Percentiles rank a stretch among this genome's conserved stretches.
Evolutionary conservation across 768 basidiomycete species (phyloP).

Genomic region (Russula lepida): DNA sequence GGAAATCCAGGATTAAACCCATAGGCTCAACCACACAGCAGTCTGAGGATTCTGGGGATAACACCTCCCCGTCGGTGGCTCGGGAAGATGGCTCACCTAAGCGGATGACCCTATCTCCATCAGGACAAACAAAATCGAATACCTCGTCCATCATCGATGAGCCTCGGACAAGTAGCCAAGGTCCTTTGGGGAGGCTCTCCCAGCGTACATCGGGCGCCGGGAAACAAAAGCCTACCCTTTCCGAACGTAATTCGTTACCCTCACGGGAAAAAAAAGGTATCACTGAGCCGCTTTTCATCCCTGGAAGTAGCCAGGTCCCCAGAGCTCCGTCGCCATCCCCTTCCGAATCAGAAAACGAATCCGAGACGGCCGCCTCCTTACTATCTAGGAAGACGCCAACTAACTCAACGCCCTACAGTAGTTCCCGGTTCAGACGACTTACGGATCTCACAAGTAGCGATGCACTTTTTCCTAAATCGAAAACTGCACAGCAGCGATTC

Average conservation of each 20-base stretch:
- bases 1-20: background rate
- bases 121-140: background rate
- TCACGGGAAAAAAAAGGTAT: background rate
- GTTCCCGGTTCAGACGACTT: slow-evolving; percentile 2
- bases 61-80: background rate
- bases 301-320: slow-evolving; percentile 17
- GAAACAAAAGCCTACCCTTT: background rate
- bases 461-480: slow-evolving; percentile 8
- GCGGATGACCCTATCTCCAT: slow-evolving; percentile 1
- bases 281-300: slow-evolving; percentile 13
- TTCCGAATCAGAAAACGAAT: slow-evolving; percentile 13
- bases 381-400: slow-evolving; percentile 3
- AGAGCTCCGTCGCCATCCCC: background rate
- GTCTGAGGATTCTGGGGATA: background rate
- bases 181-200: background rate
- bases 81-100: slow-evolving; percentile 3
- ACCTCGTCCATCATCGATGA: slow-evolving; percentile 3
- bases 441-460: slow-evolving; percentile 10
- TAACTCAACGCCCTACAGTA: background rate
- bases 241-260: background rate
- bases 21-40: background rate
- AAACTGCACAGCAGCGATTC: background rate
- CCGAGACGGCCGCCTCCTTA: background rate
- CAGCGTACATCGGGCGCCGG: background rate
- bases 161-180: slow-evolving; percentile 7